These are phyloP conservation scores for Rhizopogon rudus DNA, from an alignment of 768 basidiomycete species.

Conservation along the genomic window DNA sequence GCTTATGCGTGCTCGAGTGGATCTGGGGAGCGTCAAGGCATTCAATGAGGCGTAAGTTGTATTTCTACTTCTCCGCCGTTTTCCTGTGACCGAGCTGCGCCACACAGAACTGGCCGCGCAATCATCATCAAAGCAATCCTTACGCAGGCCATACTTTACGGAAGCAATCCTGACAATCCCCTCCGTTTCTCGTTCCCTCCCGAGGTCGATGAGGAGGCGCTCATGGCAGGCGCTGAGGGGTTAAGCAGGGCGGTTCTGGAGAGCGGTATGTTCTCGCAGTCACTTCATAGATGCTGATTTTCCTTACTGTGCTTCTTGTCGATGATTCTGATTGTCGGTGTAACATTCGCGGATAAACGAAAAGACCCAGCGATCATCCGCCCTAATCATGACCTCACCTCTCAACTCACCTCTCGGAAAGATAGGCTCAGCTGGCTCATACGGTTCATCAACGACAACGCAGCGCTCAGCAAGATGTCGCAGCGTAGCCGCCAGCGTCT, in stretches of 20 bases:
- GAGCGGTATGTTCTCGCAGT: conserved; percentile 47
- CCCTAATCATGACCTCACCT: conserved; percentile 73
- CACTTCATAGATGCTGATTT: not conserved
- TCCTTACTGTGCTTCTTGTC: not conserved
- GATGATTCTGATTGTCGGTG: not conserved
- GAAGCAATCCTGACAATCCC: conserved; percentile 71
- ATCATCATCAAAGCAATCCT: conserved; percentile 73
- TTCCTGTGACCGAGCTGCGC: not conserved
- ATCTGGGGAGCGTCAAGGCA: conserved; percentile 52
- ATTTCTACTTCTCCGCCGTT: not conserved
- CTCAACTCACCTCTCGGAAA: conserved; percentile 71
- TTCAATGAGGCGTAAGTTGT: conserved; percentile 61
- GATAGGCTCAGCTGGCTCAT: conserved; percentile 82
- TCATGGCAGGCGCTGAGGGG: conserved; percentile 77
- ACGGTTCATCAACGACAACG: conserved; percentile 84
- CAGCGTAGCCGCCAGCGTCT: conserved; percentile 72
- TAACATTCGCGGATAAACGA: not conserved
- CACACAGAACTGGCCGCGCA: conserved; percentile 52
- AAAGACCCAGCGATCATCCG: conserved; percentile 64
- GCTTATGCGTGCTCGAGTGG: conserved; percentile 63
- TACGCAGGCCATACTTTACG: conserved; percentile 81
- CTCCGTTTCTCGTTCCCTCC: conserved; percentile 78
- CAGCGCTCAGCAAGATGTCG: conserved; percentile 77
- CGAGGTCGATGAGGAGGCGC: conserved; percentile 69
- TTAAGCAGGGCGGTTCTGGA: conserved; percentile 65